Percentiles rank a stretch among this genome's conserved stretches.
Evolutionary conservation across 2,329 filamentous ascomycete genomes (phyloP).

Genomic region (Botrytis byssoidea): DNA sequence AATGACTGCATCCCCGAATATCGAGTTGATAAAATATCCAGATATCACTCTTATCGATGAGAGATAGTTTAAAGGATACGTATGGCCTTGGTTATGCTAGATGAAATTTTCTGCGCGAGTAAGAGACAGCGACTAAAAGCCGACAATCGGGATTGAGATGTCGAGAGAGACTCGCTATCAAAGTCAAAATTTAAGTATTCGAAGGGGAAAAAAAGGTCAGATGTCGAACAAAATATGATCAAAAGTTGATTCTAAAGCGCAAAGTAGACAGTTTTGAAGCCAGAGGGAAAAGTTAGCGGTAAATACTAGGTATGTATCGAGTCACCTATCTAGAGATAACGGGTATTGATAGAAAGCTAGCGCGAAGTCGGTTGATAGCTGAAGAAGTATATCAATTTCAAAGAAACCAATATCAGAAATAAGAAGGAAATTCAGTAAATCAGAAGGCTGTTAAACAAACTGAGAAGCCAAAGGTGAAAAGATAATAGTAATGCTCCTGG

Average conservation of each 20-base stretch:
- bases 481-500: not conserved
- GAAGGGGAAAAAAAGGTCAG: not conserved
- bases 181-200: not conserved
- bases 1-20: not conserved
- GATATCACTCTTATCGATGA: not conserved
- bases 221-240: not conserved
- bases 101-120: not conserved
- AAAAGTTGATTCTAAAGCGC: not conserved
- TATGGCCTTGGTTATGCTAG: not conserved
- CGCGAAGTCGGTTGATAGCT: too few species aligned
- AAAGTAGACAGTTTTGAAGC: not conserved
- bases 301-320: not conserved
- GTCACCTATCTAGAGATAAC: not conserved
- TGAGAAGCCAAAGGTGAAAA: not conserved
- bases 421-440: not conserved
- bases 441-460: not conserved
- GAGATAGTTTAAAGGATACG: not conserved
- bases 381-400: not conserved
- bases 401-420: not conserved
- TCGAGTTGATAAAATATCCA: not conserved
- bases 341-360: not conserved
- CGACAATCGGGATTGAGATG: not conserved
- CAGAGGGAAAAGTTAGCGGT: not conserved
- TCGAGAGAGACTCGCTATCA: too few species aligned
- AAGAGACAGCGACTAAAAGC: not conserved